Percentiles rank a stretch among this genome's conserved stretches.
These are phyloP conservation scores for Crucihimalaya himalaica DNA, from an alignment of 345 rosid genomes.

Conservation along the genomic window DNA sequence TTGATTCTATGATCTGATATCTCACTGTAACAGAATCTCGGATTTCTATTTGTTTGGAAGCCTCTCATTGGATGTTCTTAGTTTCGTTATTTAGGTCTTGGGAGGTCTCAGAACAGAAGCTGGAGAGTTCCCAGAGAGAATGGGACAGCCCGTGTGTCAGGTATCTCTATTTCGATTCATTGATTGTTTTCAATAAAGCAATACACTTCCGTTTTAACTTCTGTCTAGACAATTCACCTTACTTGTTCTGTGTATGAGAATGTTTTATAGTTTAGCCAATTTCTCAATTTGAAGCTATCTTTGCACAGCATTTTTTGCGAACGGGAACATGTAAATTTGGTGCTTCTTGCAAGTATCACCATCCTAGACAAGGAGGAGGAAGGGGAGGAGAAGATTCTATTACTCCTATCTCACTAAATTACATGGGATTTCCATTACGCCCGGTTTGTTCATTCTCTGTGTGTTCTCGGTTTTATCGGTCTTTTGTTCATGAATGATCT, in stretches of 20 bases:
- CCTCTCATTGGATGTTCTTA: constrained; percentile 30
- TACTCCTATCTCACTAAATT: constrained; percentile 55
- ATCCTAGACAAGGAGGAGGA: constrained; percentile 67
- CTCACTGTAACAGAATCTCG: constrained; percentile 12
- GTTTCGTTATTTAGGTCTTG: constrained; percentile 51
- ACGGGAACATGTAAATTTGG: constrained; percentile 94
- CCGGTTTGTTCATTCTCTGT: constrained; percentile 57
- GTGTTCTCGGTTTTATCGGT: neutral
- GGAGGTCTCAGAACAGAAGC: constrained; percentile 59
- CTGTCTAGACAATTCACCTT: neutral
- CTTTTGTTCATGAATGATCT: constrained; percentile 1
- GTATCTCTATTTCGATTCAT: constrained; percentile 42
- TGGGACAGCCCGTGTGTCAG: constrained; percentile 84
- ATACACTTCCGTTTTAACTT: neutral
- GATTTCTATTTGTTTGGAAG: neutral
- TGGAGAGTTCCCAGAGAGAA: constrained; percentile 73
- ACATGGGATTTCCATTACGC: constrained; percentile 80
- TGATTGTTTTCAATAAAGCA: neutral
- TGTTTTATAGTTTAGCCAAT: constrained; percentile 9
- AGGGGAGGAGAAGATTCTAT: constrained; percentile 47
- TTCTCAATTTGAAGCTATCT: constrained; percentile 2
- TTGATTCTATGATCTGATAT: constrained; percentile 16
- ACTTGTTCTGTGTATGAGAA: neutral
- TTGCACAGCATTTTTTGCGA: constrained; percentile 76
- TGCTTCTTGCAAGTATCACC: constrained; percentile 90